Conservation (phyloP, 768 basidiomycete genomes). For the Hemileccinum impolitum region DNA sequence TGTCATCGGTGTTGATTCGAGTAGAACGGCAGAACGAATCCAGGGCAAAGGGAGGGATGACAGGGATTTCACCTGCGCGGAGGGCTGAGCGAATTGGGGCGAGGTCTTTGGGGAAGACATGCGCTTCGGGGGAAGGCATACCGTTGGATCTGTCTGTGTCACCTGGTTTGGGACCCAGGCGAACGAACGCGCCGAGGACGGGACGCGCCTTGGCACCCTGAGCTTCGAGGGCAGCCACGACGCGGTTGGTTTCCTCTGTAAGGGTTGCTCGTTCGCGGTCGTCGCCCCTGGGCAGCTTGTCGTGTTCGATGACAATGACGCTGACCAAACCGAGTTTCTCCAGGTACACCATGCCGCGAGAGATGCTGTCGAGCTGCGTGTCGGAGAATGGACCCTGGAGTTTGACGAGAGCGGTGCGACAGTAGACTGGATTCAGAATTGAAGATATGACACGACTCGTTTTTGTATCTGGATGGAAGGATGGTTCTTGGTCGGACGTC, state of each 20-base stretch:
- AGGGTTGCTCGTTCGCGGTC: slow-evolving; percentile 64
- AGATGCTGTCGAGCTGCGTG: slow-evolving; percentile 89
- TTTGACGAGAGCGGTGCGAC: slow-evolving; percentile 93
- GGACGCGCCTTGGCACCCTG: slow-evolving; percentile 88
- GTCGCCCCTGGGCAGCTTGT: slow-evolving; percentile 64
- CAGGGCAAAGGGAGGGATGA: slow-evolving; percentile 88
- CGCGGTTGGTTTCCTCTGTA: slow-evolving; percentile 79
- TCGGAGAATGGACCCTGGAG: slow-evolving; percentile 95
- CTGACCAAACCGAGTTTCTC: slow-evolving; percentile 94
- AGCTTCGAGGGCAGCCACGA: slow-evolving; percentile 77
- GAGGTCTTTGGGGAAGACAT: slow-evolving; percentile 77
- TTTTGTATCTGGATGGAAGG: slow-evolving; percentile 27
- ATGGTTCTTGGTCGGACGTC: too few species aligned
- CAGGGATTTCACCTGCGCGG: slow-evolving; percentile 92
- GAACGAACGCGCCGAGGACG: slow-evolving; percentile 80
- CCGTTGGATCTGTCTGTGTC: slow-evolving; percentile 33
- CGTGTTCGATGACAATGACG: slow-evolving; percentile 92
- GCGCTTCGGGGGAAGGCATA: slow-evolving; percentile 61
- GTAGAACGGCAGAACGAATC: slow-evolving; percentile 87
- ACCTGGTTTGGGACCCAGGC: slow-evolving; percentile 72
- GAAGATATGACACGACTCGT: slow-evolving; percentile 58
- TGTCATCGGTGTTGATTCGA: slow-evolving; percentile 83
- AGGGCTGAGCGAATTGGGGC: slow-evolving; percentile 85
- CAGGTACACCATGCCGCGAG: slow-evolving; percentile 89
- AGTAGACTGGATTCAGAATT: slow-evolving; percentile 80